Conservation (phyloP, 768 basidiomycete genomes). For the Phlebiopsis flavidoalba region DNA sequence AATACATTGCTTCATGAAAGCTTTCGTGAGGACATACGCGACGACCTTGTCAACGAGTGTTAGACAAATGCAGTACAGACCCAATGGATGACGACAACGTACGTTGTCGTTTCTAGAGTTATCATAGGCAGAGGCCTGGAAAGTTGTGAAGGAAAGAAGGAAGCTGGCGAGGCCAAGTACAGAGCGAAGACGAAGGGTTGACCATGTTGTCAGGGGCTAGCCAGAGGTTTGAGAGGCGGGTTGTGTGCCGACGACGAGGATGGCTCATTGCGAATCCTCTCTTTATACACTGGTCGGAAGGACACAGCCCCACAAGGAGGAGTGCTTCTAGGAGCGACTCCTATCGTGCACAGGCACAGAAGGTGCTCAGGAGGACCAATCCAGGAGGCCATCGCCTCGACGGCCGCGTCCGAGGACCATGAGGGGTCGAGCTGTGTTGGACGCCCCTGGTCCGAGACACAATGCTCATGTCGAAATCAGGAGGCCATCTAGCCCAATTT, state of each 20-base stretch:
- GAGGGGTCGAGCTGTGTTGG: neutral
- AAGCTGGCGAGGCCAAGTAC: slow-evolving; percentile 2
- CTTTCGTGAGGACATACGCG: neutral
- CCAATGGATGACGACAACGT: slow-evolving; percentile 8
- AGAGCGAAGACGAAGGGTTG: neutral
- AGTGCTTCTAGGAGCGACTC: neutral
- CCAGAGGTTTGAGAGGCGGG: neutral
- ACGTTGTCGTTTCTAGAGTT: slow-evolving; percentile 35
- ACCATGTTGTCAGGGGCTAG: slow-evolving; percentile 2
- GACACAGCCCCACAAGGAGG: neutral
- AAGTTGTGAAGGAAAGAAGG: neutral
- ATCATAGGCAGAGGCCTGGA: slow-evolving; percentile 25
- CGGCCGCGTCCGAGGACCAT: neutral
- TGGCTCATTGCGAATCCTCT: neutral
- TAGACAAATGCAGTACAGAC: neutral
- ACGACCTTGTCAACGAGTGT: slow-evolving; percentile 7
- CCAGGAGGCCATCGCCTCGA: neutral
- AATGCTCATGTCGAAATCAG: neutral
- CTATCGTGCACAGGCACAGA: neutral
- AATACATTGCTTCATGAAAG: neutral
- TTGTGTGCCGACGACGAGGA: neutral
- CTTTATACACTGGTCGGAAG: neutral
- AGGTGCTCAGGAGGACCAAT: neutral
- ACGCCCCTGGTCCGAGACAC: neutral
- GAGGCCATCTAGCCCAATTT: neutral